phyloP scores from a whole-genome alignment of 2,329 filamentous ascomycete species.

The Fusarium albosuccineum region DNA sequence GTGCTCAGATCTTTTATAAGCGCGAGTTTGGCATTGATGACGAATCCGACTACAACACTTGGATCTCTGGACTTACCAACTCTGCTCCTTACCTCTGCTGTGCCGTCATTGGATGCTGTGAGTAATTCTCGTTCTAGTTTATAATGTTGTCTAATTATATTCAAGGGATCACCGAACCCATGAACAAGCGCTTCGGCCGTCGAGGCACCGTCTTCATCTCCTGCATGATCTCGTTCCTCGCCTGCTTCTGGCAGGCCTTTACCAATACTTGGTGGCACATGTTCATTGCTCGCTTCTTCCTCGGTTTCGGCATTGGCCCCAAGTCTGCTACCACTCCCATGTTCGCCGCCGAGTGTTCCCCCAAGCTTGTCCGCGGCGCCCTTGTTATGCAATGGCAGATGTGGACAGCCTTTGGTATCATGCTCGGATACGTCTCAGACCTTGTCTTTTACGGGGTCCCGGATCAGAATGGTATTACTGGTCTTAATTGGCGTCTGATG shows the following conservation, averaged over 20 bases:
- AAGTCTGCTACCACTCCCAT: conserved; percentile 75
- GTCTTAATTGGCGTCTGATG: conserved; percentile 71
- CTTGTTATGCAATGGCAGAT: conserved; percentile 81
- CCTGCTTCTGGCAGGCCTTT: conserved; percentile 64
- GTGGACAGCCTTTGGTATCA: conserved; percentile 67
- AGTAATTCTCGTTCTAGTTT: conserved; percentile 54
- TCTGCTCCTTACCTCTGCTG: conserved; percentile 74
- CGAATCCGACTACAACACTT: conserved; percentile 61
- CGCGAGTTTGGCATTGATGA: conserved; percentile 70
- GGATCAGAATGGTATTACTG: conserved; percentile 63
- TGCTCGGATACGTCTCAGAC: conserved; percentile 67
- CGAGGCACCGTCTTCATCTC: conserved; percentile 79
- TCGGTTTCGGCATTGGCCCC: conserved; percentile 55
- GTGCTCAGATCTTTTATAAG: conserved; percentile 75
- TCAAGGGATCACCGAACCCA: conserved; percentile 68
- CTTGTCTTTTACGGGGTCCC: conserved; percentile 64
- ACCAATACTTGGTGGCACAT: conserved; percentile 69
- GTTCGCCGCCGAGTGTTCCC: conserved; percentile 78
- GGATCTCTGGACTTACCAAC: conserved; percentile 74
- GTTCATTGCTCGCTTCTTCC: conserved; percentile 49
- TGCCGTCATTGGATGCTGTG: conserved; percentile 73
- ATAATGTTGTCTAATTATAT: neutral
- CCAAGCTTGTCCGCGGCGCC: conserved; percentile 74
- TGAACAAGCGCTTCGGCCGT: conserved; percentile 78
- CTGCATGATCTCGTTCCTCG: conserved; percentile 70